Evolutionary conservation across 345 rosid genomes (phyloP).

Genomic region (Euphorbia tirucalli): DNA sequence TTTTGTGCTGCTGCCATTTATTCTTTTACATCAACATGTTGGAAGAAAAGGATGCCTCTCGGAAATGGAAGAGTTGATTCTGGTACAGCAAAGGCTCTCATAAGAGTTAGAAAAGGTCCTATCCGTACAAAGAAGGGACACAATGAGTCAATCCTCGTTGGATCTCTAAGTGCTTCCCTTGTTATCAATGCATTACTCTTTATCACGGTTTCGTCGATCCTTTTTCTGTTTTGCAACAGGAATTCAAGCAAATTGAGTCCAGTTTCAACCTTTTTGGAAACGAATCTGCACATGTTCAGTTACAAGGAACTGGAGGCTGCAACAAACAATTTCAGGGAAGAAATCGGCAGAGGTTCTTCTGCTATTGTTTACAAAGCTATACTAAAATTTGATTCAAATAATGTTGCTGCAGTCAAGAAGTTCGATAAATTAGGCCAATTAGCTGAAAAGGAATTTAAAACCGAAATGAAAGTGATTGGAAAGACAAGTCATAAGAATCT

Average conservation of each 20-base stretch:
- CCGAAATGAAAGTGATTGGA: conserved; percentile 30
- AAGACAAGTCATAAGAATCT: conserved; percentile 23
- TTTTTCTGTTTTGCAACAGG: no score
- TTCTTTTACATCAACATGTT: background rate
- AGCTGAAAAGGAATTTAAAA: conserved; percentile 27
- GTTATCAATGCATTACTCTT: background rate
- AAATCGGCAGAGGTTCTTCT: conserved; percentile 36
- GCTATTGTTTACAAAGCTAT: conserved; percentile 34
- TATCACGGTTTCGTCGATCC: background rate
- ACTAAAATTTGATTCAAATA: conserved; percentile 14
- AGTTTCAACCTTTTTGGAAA: background rate
- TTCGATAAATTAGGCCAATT: conserved; percentile 21
- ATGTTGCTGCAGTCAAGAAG: conserved; percentile 27
- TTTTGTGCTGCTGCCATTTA: conserved; percentile 29
- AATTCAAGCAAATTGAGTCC: background rate
- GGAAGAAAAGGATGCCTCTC: conserved; percentile 17
- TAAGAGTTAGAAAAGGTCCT: conserved; percentile 7
- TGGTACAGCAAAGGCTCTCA: background rate
- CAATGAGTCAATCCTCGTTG: background rate
- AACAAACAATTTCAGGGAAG: conserved; percentile 28
- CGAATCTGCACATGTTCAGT: conserved; percentile 23
- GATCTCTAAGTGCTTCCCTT: background rate
- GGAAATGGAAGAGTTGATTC: background rate
- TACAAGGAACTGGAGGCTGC: conserved; percentile 22
- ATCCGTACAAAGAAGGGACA: background rate